Evolutionary conservation across 192 early-diverging fungal species (phyloP), one percentile per base, ranked within the genome.

Genomic region (Backusella luteola): DNA sequence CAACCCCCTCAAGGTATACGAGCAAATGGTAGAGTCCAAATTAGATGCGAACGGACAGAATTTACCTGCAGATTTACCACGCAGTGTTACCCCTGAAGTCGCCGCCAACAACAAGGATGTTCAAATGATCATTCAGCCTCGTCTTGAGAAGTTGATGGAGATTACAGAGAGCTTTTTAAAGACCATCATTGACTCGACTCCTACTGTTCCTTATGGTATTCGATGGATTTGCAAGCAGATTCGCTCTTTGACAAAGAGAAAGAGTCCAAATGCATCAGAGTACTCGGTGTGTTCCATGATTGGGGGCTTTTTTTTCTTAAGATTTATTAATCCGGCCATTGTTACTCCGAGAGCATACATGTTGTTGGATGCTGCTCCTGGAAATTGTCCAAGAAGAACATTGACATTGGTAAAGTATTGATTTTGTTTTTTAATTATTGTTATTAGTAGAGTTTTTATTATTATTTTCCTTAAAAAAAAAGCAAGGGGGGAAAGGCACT

Each of bases 201-300:
- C 96, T 69, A 88, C 93, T 73, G 94, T 95, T 17, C 97, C 97
- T 1, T 98, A 96, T 77, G 97, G 96, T 35, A 98, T 99, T 81
- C 90, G 96, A 14, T 99, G 96, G 96, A 96, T 99, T 67, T 99
- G 97, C 83, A 99, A 99, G 77, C 96, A 99, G 84, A 98, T 99
- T 85, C 87, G 93, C 26, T 94, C 91, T 7, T 83, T 99, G 77
- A 96, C 96, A 6, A 96, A 95, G 90, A 82, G 96, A 71, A 95
- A 96, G 81, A 98, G 93, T 86, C 96, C 96, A 0, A 90, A 98
- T 67, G 93, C 94, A 15, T 90, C 94, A 9, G 95, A 97, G 71
- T 89, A 90, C 67, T 92, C 93, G 12, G 93, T 96, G 34, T 95
- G 96, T 80, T 97, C 97, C 66, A 85, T 98, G 36, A 97, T 99